These are phyloP conservation scores for Poa annua DNA, from an alignment of 176 grass and related monocot species.

Conservation along the genomic window DNA sequence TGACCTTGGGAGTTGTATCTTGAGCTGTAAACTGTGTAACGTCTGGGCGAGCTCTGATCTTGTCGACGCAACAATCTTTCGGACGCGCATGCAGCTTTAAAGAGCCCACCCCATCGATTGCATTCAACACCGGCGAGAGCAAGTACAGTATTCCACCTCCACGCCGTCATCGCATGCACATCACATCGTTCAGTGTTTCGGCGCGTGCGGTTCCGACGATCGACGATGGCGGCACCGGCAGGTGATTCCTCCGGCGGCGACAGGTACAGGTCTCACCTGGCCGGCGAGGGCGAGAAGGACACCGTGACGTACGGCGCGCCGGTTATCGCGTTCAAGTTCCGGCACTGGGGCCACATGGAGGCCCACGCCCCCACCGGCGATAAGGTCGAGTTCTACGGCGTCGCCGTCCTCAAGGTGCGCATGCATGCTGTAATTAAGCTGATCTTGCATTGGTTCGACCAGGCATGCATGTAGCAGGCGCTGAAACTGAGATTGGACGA, in stretches of 20 bases:
- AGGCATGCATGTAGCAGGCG: not conserved
- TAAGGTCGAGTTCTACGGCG: slow-evolving; percentile 71
- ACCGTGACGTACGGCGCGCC: slow-evolving; percentile 73
- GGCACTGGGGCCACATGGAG: slow-evolving; percentile 92
- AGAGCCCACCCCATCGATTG: not conserved
- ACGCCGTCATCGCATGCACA: not conserved
- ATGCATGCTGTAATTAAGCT: not conserved
- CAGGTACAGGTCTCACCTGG: slow-evolving; percentile 67
- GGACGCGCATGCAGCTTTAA: not conserved
- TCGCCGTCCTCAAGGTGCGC: slow-evolving; percentile 77
- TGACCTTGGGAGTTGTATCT: no score
- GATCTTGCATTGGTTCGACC: not conserved
- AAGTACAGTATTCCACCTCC: not conserved
- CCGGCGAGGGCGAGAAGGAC: slow-evolving; percentile 74
- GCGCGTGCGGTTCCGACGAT: not conserved
- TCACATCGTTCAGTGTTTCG: not conserved
- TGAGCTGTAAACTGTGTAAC: no score
- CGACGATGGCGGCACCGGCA: slow-evolving; percentile 42
- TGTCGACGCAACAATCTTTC: no score
- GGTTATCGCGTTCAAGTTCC: slow-evolving; percentile 75
- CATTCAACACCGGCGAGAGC: not conserved
- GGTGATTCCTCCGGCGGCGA: slow-evolving; percentile 49
- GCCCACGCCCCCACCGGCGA: slow-evolving; percentile 68
- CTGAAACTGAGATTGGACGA: not conserved
- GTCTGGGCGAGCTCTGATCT: no score